Evolutionary conservation across 1,284 basidiomycete genomes (phyloP), one percentile per base, ranked within the genome.

Genomic region (Anthracocystis setariae): DNA sequence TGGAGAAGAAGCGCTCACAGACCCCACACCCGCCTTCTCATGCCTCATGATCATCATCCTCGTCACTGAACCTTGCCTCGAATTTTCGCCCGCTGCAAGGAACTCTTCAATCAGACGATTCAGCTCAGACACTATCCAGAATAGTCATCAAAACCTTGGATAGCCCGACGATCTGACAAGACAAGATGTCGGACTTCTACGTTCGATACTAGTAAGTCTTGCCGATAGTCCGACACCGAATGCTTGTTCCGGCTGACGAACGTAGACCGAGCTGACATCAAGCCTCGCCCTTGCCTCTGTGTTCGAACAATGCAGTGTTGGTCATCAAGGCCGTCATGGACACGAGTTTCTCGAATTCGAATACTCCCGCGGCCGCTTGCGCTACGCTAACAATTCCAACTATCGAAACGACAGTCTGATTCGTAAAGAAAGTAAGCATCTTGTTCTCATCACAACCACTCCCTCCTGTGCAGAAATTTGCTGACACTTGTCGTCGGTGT

Each of bases 381-480:
- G 95, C 76, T 99, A 98, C 83, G 95, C 96, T 67, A 97, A 98
- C 87, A 98, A 98, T 87, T 97, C 94, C 20, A 98, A 98, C 85
- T 98, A 98, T 85, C 87, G 95, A 46, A 98, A 97, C 80, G 96
- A 98, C 85, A 92, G 90, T 82, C 85, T 98, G 55, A 97, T 98
- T 83, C 88, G 94, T 64, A 98, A 98, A 91, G 96, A 98, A 85
- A 95, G 94, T 96, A 77, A 79, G 93, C 68, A 2, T 15, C 25
- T 1, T 12, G 0, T 18, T 29, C 39, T 20, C 1, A 12, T 13
- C 7, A 27, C 8, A n/a, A n/a, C n/a, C n/a, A n/a, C n/a, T n/a
- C n/a, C n/a, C n/a, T n/a, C n/a, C n/a, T n/a, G n/a, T n/a, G n/a
- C n/a, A n/a, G n/a, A n/a, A n/a, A n/a, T n/a, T n/a, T n/a, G n/a